Conservation (phyloP, 495 filamentous ascomycete species). For the Penicillium simplicissimum region DNA sequence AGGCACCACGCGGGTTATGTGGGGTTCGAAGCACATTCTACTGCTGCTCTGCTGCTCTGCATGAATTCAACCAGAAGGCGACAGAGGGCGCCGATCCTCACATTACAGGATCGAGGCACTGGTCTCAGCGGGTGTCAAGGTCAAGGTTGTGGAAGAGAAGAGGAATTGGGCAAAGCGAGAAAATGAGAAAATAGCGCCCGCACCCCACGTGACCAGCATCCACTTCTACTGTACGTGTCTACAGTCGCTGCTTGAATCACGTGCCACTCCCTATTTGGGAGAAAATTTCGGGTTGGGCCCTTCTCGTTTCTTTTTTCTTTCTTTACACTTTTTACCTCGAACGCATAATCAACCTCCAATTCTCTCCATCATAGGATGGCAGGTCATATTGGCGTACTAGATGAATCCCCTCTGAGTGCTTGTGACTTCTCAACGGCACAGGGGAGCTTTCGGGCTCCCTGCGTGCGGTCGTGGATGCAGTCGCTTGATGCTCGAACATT, state of each 20-base stretch:
- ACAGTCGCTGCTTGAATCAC: not conserved
- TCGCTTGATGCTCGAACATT: slow-evolving; percentile 46
- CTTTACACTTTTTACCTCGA: slow-evolving; percentile 49
- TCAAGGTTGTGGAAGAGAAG: slow-evolving; percentile 2
- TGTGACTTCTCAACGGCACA: slow-evolving; percentile 39
- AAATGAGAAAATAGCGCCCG: not conserved
- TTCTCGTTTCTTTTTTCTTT: slow-evolving; percentile 21
- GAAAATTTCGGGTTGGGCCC: slow-evolving; percentile 11
- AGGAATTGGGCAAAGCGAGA: not conserved
- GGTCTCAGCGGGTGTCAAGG: not conserved
- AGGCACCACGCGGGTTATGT: slow-evolving; percentile 49
- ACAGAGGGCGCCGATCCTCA: slow-evolving; percentile 10
- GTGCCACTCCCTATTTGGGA: slow-evolving; percentile 17
- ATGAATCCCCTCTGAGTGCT: slow-evolving; percentile 32
- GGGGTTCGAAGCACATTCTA: slow-evolving; percentile 25
- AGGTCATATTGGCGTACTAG: slow-evolving; percentile 59
- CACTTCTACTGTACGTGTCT: no score
- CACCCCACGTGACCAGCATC: slow-evolving; percentile 30
- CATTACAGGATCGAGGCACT: slow-evolving; percentile 18
- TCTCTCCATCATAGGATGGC: slow-evolving; percentile 46
- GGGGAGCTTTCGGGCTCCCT: slow-evolving; percentile 23
- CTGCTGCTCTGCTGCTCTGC: not conserved
- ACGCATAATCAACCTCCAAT: slow-evolving; percentile 59
- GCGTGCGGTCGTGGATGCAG: slow-evolving; percentile 42
- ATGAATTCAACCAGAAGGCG: not conserved